Base-by-base conservation (phyloP, 2,329 filamentous ascomycete species). In the Volutella citrinella region DNA sequence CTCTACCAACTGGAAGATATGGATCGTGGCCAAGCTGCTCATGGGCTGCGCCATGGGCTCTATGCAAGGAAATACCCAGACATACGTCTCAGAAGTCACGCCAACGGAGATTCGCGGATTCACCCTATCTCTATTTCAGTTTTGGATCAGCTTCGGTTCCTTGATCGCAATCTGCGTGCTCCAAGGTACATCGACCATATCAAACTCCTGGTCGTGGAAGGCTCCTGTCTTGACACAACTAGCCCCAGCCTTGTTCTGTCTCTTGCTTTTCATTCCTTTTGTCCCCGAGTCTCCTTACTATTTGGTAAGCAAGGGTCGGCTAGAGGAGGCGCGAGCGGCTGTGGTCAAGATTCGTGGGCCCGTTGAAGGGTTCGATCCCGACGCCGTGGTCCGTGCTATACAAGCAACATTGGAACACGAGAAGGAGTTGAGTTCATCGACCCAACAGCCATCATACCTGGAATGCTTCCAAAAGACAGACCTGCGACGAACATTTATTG, bases 181-280 rank as follows among this genome's bases (percentile, higher is more conserved):
- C 12, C 13, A 33, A 11, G 31, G 24, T 11, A 27, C 31, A 2
- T 15, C 18, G 7, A 10, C 7, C 5, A 14, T 33, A 10, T 13
- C n/a, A 9, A 19, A 19, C 11, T 10, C 31, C 7, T 33, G 31
- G 31, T 33, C 31, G 7, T 33, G 31, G 31, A 33, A 33, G 31
- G 14, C 15, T 5, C 12, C 22, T 5, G 24, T 33, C 5, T 3
- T 22, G 8, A 14, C 31, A 9, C 31, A 33, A 14, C 14, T 27
- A 12, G 15, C 15, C 4, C 23, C 14, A 6, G 31, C 11, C 10
- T 5, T n/a, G 7, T 7, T 33, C 3, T 33, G 31, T 10, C 19
- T 33, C 0, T 7, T 14, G 11, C 3, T 27, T 4, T 33, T 33
- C 11, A 27, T 22, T 10, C 12, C 11, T 10, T 11, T 33, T 5